Evolutionary conservation across 2,329 filamentous ascomycete genomes (phyloP), one percentile per base, ranked within the genome.

Genomic region (Ophiostoma himal-ulmi): DNA sequence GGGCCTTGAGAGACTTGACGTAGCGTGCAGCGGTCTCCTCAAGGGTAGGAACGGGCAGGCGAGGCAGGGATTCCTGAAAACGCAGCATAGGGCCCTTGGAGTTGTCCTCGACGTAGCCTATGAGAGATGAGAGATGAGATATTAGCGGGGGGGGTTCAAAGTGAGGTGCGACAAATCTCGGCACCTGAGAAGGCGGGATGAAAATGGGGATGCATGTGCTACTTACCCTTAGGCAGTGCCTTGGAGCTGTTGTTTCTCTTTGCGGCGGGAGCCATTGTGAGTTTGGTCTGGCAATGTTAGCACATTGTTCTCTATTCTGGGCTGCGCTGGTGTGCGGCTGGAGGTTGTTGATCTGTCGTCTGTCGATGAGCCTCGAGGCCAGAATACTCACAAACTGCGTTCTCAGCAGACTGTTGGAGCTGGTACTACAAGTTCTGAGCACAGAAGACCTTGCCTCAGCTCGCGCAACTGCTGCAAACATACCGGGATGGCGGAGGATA

Each of bases 31-130:
- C 87, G 7, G 92, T 95, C 82, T 95, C 92, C 78, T 94, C 88
- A 75, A 96, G 89, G 0, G 90, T 89, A 13, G 92, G 92, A 4
- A 95, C 91, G 17, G 92, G 92, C 37, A 96, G 84, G 52, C 85
- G 85, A 64, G 92, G 92, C 41, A 96, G 86, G n/a, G 91, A 94
- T 52, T 94, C 91, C 79, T 96, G 91, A 80, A 91, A 96, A 75
- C 92, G 88, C 75, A 95, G 84, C 91, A 92, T 95, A 66, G 88
- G 83, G 69, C 91, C 91, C 79, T 93, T 94, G 76, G 88, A 88
- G 76, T 85, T 84, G 80, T 95, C 91, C 81, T 95, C 92, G 76
- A 85, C 87, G 82, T 95, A 94, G 76, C 89, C 91, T 92, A 26
- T 10, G n/a, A 14, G 3, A 22, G 22, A 48, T 10, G 1, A 39